Base-by-base conservation (phyloP, 2,329 filamentous ascomycete genomes). In the Aureobasidium namibiae region DNA sequence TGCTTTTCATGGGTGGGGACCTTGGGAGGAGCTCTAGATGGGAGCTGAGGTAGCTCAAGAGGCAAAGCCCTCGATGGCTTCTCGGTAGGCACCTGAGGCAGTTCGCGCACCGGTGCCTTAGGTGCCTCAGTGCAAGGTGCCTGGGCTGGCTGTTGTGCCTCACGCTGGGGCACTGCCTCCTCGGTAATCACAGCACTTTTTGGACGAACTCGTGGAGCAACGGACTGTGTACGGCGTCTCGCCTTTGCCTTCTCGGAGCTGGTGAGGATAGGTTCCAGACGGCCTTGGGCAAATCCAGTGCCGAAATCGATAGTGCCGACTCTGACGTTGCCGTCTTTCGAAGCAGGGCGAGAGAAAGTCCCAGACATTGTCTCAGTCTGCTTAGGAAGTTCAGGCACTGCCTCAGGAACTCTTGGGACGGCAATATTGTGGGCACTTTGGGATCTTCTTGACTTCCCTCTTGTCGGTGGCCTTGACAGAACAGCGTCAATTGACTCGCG, bases 271-370 rank as follows among this genome's bases (percentile, higher is more conserved):
- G 57, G 57, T 13, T 48, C 36, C 13, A 59, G 9, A 23, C 57
- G 57, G 7, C 57, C 57, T 50, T 59, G 57, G 11, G 18, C 57
- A n/a, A 52, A 41, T 10, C 57, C 57, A 38, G 36, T 50, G 16
- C 46, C 57, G 29, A 59, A 59, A n/a, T 59, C 46, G n/a, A 59
- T 53, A 14, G 57, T 59, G 21, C 57, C 57, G 36, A 59, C 57
- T 39, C 36, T 45, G 21, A 57, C 54, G 13, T 11, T 56, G 42
- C 31, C 41, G 16, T 46, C 41, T 16, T 48, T 57, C 4, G 54
- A 48, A 18, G 14, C 52, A 16, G 52, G n/a, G 14, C 52, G 38
- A 24, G 52, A 56, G 42, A 57, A 57, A 1, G 41, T 46, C 13
- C 34, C 41, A 14, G 54, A 57, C 41, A 57, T 38, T 16, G 14